Evolutionary conservation across 768 basidiomycete genomes (phyloP), one percentile per base, ranked within the genome.

Genomic region (Calocybe indica): DNA sequence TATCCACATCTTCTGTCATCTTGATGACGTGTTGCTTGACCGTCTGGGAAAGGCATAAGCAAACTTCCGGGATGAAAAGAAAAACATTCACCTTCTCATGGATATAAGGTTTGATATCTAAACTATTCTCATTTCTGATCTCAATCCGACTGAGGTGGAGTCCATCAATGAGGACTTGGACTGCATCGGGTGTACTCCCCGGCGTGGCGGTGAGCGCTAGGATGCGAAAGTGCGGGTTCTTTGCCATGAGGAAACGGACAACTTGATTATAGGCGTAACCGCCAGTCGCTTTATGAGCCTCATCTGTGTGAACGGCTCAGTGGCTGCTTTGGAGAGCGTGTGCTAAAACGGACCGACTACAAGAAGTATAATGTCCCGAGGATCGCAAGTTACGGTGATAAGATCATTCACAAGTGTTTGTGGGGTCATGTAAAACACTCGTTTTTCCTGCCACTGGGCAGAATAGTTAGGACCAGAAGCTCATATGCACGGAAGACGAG

Each of bases 121-220:
- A 65, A 57, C 92, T 92, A 48, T 83, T 75, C 59, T 97, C 96
- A 58, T 95, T 83, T 44, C 96, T 79, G 52, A 98, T 90, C 60
- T 98, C 95, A 48, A 99, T 94, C 49, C 83, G 81, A 55, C 92
- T 92, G 47, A 99, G 93, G 58, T 98, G 96, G 8, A 99, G 69
- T 12, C 85, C 83, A 60, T 98, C 92, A n/a, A 98, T 80, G 33
- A 99, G 81, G 5, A 67, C 71, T 64, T 99, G 96, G 2, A 98
- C 85, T n/a, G 83, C 83, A 33, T 92, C 89, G 1, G 85, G 81
- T 38, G 78, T 87, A 52, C 83, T 71, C 37, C 93, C 95, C 9
- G 96, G 96, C 6, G 96, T 99, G 2, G 96, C 96, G 5, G 92
- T 98, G 14, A 99, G 75, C 1, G 96, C 96, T 14, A 99, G 72